phyloP scores from a whole-genome alignment of 352 stramenopile genomes.

The Bremia lactucae region DNA sequence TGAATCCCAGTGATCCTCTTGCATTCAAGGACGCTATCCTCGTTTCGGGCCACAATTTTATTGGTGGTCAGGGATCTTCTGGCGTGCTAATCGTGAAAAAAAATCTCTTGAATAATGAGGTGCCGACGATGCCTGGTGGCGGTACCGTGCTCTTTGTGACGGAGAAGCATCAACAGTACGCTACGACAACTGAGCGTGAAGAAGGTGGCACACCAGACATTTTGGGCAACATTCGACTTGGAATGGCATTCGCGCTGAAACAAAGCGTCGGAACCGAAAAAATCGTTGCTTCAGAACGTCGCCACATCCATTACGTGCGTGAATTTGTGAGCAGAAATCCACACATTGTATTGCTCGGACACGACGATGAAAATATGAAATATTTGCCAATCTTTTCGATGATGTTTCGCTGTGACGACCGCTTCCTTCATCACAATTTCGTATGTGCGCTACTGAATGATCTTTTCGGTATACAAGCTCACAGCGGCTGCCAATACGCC shows the following conservation, averaged over 20 bases:
- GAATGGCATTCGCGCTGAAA: constrained; percentile 89
- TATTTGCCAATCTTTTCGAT: constrained; percentile 92
- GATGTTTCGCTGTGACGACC: constrained; percentile 74
- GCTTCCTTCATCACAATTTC: constrained; percentile 98
- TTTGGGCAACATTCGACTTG: constrained; percentile 87
- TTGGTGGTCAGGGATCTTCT: constrained; percentile 87
- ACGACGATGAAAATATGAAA: constrained; percentile 20
- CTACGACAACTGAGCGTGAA: constrained; percentile 78
- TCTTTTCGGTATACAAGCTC: constrained; percentile 90
- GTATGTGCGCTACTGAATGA: constrained; percentile 96
- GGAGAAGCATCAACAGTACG: constrained; percentile 51
- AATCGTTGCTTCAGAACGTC: constrained; percentile 46
- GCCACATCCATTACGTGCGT: constrained; percentile 28
- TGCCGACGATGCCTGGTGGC: constrained; percentile 45
- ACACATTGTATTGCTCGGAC: constrained; percentile 85
- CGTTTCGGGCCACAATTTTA: constrained; percentile 94
- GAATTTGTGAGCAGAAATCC: constrained; percentile 34
- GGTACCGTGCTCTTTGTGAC: constrained; percentile 55
- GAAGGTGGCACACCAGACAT: constrained; percentile 95
- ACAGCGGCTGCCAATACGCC: constrained; percentile 70
- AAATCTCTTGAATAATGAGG: constrained; percentile 47
- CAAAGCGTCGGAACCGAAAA: constrained; percentile 35
- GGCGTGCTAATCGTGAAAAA: constrained; percentile 96
- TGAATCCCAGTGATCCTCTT: constrained; percentile 82
- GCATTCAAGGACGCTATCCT: constrained; percentile 92